These are phyloP conservation scores for Citrus hindsii DNA, from an alignment of 345 rosid species.

Conservation along the genomic window DNA sequence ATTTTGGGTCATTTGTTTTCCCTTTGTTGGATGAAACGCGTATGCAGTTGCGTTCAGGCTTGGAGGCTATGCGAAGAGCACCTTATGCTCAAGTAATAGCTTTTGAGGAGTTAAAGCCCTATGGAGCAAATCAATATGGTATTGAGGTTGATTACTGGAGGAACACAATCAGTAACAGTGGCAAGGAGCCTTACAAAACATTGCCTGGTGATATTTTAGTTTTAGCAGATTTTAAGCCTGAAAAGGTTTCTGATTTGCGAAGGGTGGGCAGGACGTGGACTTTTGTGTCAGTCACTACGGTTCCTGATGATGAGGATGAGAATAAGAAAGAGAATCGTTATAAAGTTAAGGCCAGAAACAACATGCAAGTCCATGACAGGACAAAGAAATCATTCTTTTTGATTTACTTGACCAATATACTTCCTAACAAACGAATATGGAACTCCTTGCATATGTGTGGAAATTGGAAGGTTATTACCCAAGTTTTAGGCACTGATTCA, in stretches of 20 bases:
- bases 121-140: constrained; percentile 6
- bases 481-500: constrained; percentile 10
- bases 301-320: background rate
- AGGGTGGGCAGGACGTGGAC: constrained; percentile 30
- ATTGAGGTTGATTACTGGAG: constrained; percentile 32
- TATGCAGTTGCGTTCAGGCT: constrained; percentile 25
- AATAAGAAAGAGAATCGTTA: background rate
- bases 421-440: constrained; percentile 18
- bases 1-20: constrained; percentile 3
- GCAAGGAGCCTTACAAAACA: constrained; percentile 35
- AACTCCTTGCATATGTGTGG: background rate
- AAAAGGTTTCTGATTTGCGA: constrained; percentile 31
- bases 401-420: constrained; percentile 28
- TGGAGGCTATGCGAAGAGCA: constrained; percentile 25
- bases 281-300: constrained; percentile 13
- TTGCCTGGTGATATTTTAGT: constrained; percentile 39
- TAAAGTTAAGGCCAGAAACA: background rate
- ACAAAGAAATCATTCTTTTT: background rate
- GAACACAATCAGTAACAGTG: constrained; percentile 19
- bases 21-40: constrained; percentile 51
- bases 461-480: constrained; percentile 12
- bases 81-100: constrained; percentile 31
- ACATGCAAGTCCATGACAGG: background rate
- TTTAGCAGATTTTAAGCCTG: constrained; percentile 32
- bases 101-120: background rate